These are phyloP conservation scores for Chytriomyces sp. DNA, from an alignment of 192 early-diverging fungal species.

Conservation along the genomic window DNA sequence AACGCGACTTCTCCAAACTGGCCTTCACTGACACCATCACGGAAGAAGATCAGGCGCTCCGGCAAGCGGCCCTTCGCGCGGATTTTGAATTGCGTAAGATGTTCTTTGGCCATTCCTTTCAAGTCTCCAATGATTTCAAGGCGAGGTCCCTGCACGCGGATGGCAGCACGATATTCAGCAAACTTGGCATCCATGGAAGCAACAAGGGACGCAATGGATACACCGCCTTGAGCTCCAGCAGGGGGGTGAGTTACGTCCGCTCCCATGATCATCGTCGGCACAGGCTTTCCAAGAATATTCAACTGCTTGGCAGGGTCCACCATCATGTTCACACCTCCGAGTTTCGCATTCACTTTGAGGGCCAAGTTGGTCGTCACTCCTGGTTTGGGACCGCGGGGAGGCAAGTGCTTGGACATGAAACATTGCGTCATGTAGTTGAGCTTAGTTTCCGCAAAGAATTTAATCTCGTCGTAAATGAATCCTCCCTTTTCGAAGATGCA, in stretches of 20 bases:
- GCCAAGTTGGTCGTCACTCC: conserved; percentile 88
- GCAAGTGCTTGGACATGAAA: conserved; percentile 58
- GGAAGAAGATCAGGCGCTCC: conserved; percentile 62
- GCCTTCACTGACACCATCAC: conserved; percentile 70
- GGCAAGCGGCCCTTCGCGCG: conserved; percentile 44
- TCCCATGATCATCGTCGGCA: conserved; percentile 78
- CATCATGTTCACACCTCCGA: conserved; percentile 35
- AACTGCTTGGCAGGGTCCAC: conserved; percentile 27
- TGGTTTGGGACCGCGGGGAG: conserved; percentile 22
- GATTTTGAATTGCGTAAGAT: conserved; percentile 44
- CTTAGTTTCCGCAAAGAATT: conserved; percentile 78
- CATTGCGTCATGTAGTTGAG: conserved; percentile 85
- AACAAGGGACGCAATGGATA: conserved; percentile 58
- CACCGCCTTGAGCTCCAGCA: conserved; percentile 59
- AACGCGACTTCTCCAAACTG: conserved; percentile 62
- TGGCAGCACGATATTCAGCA: conserved; percentile 44
- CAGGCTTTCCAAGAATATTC: conserved; percentile 18
- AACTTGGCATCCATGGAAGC: conserved; percentile 46
- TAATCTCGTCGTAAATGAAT: conserved; percentile 75
- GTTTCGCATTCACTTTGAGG: conserved; percentile 38
- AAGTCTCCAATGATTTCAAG: conserved; percentile 55
- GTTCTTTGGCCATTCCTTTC: conserved; percentile 43
- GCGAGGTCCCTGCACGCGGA: conserved; percentile 50
- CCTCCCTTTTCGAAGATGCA: conserved; percentile 11
- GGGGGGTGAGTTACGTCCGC: conserved; percentile 87